Evolutionary conservation across 768 basidiomycete species (phyloP).

Genomic region (Paxillus ammoniavirescens): DNA sequence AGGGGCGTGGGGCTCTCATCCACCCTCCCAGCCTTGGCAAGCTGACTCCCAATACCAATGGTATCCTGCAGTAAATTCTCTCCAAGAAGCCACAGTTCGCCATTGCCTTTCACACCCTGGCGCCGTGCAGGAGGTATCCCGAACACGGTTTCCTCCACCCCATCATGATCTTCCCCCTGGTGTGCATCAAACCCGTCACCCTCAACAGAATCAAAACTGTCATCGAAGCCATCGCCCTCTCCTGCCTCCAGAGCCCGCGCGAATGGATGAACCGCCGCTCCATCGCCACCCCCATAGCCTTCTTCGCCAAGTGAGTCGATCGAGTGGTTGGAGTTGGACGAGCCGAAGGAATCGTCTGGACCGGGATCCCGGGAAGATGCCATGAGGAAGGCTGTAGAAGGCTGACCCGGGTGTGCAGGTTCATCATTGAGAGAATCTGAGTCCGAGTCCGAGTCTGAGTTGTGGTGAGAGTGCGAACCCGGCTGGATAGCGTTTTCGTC

Average conservation of each 20-base stretch:
- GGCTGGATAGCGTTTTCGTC: conserved; percentile 18
- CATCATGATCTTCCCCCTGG: conserved; percentile 25
- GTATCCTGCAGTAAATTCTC: conserved; percentile 64
- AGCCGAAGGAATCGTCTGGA: conserved; percentile 36
- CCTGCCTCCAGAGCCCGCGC: conserved; percentile 35
- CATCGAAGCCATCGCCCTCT: conserved; percentile 46
- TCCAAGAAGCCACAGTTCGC: conserved; percentile 56
- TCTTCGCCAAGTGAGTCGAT: conserved; percentile 55
- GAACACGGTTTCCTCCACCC: conserved; percentile 66
- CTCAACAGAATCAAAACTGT: conserved; percentile 48
- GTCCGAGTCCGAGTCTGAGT: conserved; percentile 48
- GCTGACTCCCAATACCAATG: conserved; percentile 54
- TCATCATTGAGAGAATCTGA: conserved; percentile 59
- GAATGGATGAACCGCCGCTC: conserved; percentile 59
- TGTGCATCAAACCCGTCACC: conserved; percentile 33
- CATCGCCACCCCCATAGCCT: conserved; percentile 32
- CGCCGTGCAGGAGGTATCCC: conserved; percentile 60
- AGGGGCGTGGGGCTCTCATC: conserved; percentile 68
- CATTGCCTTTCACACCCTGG: conserved; percentile 19
- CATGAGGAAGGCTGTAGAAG: conserved; percentile 72
- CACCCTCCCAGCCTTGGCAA: conserved; percentile 45
- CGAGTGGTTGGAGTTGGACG: conserved; percentile 59
- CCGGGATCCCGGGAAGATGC: conserved; percentile 39
- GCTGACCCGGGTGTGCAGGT: conserved; percentile 57
- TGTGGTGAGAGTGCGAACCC: conserved; percentile 6